Base-by-base conservation (phyloP, 495 filamentous ascomycete species). In the Hamigera avellanea region DNA sequence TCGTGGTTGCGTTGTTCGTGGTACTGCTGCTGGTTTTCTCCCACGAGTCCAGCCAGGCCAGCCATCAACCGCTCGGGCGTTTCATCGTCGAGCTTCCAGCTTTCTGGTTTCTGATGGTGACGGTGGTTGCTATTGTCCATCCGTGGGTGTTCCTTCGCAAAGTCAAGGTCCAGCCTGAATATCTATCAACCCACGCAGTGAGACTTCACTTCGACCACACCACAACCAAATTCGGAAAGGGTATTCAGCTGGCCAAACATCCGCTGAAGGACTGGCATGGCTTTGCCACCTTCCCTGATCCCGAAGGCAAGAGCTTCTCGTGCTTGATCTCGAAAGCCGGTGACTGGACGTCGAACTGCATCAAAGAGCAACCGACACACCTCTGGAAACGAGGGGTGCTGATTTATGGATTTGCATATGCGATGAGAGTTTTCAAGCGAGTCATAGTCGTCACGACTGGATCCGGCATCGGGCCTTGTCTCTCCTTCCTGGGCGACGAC, bases 371-470 rank as follows among this genome's bases (percentile, higher is more conserved):
- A 7, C 71, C 73, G 30, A 67, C 53, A 2, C 49, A 58, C 33
- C 42, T 68, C 13, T 67, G 57, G 58, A 62, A 63, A 28, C 57
- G 64, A 13, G 68, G 67, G 2, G 57, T 66, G 2, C 66, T 73
- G 47, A 67, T 78, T 25, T 75, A 72, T 41, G 83, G 83, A 35
- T 76, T 91, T 25, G 71, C 86, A 39, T 78, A 80, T 53, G 70
- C 80, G 28, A 80, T 83, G 32, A 66, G 65, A 6, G 61, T 89
- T 0, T 93, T 87, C 66, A 52, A 58, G 26, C 65, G 67, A 6
- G 67, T 84, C 31, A 67, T 93, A 21, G 57, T 91, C 32, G 78
- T 93, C n/a, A 78, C 81, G 1, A 93, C 85, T 0, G 85, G 85
- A 14, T 86, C 81, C 6, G 85, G 85, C 19, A 89, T 91, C 37